Conservation (phyloP, 805 yeast genomes). For the Candida pseudoglaebosa region DNA sequence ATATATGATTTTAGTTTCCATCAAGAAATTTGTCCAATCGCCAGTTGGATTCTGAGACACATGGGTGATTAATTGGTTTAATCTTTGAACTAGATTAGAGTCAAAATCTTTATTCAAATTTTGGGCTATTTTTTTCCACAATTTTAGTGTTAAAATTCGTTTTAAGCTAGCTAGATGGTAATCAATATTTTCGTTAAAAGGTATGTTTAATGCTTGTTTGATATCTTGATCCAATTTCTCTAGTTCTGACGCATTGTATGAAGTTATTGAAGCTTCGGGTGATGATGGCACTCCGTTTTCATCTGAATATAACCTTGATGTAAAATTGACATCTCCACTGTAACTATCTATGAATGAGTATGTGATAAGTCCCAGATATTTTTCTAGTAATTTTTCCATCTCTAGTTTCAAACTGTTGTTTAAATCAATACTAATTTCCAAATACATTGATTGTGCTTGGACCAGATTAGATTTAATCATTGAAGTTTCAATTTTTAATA, state of each 20-base stretch:
- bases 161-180: background rate
- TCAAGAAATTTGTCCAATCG: background rate
- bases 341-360: no score
- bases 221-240: background rate
- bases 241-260: no score
- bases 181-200: background rate
- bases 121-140: background rate
- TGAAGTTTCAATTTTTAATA: conserved; percentile 25
- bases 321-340: no score
- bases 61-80: background rate
- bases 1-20: background rate
- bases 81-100: background rate
- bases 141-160: background rate
- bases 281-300: no score
- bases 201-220: background rate
- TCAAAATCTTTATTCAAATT: background rate
- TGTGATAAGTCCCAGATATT: no score
- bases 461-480: conserved; percentile 1
- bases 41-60: background rate
- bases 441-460: background rate
- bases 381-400: no score
- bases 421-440: no score
- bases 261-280: no score
- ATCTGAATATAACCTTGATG: no score
- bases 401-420: no score